phyloP scores from a whole-genome alignment of 106 monocot species.

The Platanthera guangdongensis region DNA sequence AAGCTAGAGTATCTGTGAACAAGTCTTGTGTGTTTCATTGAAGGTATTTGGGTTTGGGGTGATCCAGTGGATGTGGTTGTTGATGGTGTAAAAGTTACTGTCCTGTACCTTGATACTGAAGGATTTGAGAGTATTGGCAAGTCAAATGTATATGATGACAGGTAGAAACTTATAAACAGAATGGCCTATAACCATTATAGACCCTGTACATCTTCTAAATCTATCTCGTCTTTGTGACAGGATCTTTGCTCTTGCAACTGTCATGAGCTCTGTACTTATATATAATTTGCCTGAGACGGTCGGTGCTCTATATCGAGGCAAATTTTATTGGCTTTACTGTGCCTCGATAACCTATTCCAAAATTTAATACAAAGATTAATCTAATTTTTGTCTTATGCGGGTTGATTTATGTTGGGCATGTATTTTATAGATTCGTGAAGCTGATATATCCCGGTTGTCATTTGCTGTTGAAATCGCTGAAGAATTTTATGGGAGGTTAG shows the following conservation, averaged over 20 bases:
- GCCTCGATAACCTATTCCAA: constrained; percentile 12
- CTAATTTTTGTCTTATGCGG: background rate
- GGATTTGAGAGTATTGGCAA: constrained; percentile 99
- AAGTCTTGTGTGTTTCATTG: constrained; percentile 5
- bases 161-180: constrained; percentile 25
- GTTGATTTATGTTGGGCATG: constrained; percentile 3
- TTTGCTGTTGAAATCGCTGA: constrained; percentile 99
- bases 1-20: background rate
- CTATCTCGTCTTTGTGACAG: constrained; percentile 19
- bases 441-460: constrained; percentile 83
- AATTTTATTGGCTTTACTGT: constrained; percentile 10
- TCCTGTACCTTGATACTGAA: constrained; percentile 91
- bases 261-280: constrained; percentile 78
- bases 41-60: constrained; percentile 99
- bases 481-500: constrained; percentile 97
- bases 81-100: constrained; percentile 81
- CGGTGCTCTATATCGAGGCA: constrained; percentile 21
- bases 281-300: constrained; percentile 89
- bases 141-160: constrained; percentile 99
- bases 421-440: constrained; percentile 64
- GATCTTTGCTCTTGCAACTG: constrained; percentile 97
- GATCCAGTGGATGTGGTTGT: constrained; percentile 72
- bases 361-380: background rate
- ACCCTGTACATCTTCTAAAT: background rate
- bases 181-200: background rate